A percentile compares a stretch with the other conserved stretches of the same genome.
Evolutionary conservation across 2,329 filamentous ascomycete species (phyloP).

Genomic region (Sporothrix euskadiensis): DNA sequence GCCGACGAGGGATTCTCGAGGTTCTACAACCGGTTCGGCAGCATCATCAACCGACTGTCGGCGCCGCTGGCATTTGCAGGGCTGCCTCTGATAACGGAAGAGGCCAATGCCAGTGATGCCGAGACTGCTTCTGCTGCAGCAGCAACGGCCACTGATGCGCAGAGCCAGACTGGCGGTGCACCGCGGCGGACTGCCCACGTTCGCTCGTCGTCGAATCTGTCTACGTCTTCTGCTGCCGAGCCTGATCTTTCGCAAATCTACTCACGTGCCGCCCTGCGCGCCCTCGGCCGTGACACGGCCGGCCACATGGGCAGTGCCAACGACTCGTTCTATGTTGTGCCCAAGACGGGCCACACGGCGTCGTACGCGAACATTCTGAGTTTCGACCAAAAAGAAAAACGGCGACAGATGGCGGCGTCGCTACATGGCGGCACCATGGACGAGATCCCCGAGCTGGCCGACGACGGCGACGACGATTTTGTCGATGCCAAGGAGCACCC

Average conservation of each 20-base stretch:
- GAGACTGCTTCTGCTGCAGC: conserved; percentile 33
- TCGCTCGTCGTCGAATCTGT: conserved; percentile 34
- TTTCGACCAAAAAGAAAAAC: conserved; percentile 66
- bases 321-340: conserved; percentile 93
- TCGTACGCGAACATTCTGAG: conserved; percentile 89
- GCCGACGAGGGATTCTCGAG: conserved; percentile 79
- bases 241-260: conserved; percentile 83
- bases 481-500: conserved; percentile 73
- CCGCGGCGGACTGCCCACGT: not conserved
- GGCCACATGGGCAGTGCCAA: conserved; percentile 53
- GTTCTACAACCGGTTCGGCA: conserved; percentile 92
- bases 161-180: conserved; percentile 37
- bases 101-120: conserved; percentile 34
- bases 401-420: conserved; percentile 55
- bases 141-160: conserved; percentile 43
- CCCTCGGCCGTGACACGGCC: conserved; percentile 65
- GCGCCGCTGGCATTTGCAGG: conserved; percentile 91
- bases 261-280: conserved; percentile 79
- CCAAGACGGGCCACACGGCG: conserved; percentile 84
- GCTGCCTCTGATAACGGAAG: conserved; percentile 69
- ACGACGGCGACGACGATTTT: conserved; percentile 81
- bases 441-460: conserved; percentile 40
- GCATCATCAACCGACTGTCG: conserved; percentile 82
- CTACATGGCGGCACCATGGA: conserved; percentile 43
- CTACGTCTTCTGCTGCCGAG: conserved; percentile 45